phyloP scores from a whole-genome alignment of 768 basidiomycete species.

The Mycena metata region DNA sequence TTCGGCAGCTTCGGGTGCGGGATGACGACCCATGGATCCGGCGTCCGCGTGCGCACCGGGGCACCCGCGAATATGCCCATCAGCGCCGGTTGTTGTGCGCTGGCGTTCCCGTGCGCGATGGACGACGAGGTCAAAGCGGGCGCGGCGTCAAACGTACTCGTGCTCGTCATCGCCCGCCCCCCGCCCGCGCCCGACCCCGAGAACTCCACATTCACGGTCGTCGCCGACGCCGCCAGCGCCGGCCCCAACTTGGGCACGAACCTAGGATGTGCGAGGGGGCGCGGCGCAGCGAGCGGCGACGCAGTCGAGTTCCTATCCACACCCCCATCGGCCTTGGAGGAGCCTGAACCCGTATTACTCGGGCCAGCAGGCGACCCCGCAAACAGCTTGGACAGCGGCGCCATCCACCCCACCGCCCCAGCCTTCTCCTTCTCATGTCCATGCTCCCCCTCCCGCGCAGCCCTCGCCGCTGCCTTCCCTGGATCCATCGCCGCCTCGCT shows the following conservation, averaged over 20 bases:
- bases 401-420: constrained; percentile 78
- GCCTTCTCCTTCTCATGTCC: constrained; percentile 34
- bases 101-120: constrained; percentile 51
- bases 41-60: constrained; percentile 56
- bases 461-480: constrained; percentile 61
- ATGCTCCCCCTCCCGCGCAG: constrained; percentile 51
- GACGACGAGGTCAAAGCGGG: constrained; percentile 24
- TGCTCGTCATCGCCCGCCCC: constrained; percentile 66
- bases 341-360: too few species aligned
- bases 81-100: constrained; percentile 58
- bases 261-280: constrained; percentile 52
- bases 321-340: constrained; percentile 39
- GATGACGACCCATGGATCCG: constrained; percentile 83
- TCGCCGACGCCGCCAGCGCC: constrained; percentile 88
- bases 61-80: constrained; percentile 97
- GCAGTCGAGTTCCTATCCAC: constrained; percentile 29
- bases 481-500: constrained; percentile 79
- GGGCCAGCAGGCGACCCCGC: constrained; percentile 46
- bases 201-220: constrained; percentile 97
- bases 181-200: constrained; percentile 78
- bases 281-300: constrained; percentile 43
- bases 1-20: constrained; percentile 52
- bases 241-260: constrained; percentile 86
- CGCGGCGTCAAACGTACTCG: constrained; percentile 52
- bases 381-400: constrained; percentile 88